Conservation (phyloP, 2,329 filamentous ascomycete species). For the Aspergillus sp. region DNA sequence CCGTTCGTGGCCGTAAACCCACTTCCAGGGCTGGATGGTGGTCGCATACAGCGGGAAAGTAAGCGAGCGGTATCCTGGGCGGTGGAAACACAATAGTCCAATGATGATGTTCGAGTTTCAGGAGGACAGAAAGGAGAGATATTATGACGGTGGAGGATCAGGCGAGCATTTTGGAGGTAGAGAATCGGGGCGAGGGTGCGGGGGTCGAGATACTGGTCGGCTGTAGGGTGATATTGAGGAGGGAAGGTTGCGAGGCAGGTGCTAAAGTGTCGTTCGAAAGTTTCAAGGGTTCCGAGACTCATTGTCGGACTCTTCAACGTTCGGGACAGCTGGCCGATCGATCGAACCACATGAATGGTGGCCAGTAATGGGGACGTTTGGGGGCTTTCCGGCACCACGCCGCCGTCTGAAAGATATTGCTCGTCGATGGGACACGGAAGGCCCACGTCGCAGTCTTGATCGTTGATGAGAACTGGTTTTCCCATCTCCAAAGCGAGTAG, state of each 20-base stretch:
- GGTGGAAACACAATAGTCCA: conserved; percentile 74
- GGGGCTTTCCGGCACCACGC: conserved; percentile 47
- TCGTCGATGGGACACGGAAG: conserved; percentile 82
- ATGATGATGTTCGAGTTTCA: conserved; percentile 67
- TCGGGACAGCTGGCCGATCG: conserved; percentile 72
- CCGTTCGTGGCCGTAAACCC: conserved; percentile 27
- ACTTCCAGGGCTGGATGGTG: conserved; percentile 19
- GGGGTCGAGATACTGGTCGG: conserved; percentile 69
- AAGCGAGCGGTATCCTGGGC: conserved; percentile 78
- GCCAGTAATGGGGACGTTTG: conserved; percentile 73
- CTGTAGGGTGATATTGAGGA: conserved; percentile 68
- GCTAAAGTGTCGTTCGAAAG: conserved; percentile 78
- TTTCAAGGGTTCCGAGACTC: conserved; percentile 67
- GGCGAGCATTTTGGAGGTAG: conserved; percentile 78
- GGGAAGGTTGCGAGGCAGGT: conserved; percentile 76
- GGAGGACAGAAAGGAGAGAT: conserved; percentile 70
- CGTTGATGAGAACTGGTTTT: conserved; percentile 78
- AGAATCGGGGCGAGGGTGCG: conserved; percentile 73
- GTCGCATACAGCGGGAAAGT: conserved; percentile 65
- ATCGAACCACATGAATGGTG: conserved; percentile 77
- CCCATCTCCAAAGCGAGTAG: conserved; percentile 78
- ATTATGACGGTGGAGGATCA: conserved; percentile 87
- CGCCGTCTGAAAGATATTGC: conserved; percentile 57
- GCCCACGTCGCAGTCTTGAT: conserved; percentile 81
- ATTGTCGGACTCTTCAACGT: conserved; percentile 70